Evolutionary conservation across 2,329 filamentous ascomycete genomes (phyloP), one percentile per base, ranked within the genome.

Genomic region (Alternaria incomplexa): DNA sequence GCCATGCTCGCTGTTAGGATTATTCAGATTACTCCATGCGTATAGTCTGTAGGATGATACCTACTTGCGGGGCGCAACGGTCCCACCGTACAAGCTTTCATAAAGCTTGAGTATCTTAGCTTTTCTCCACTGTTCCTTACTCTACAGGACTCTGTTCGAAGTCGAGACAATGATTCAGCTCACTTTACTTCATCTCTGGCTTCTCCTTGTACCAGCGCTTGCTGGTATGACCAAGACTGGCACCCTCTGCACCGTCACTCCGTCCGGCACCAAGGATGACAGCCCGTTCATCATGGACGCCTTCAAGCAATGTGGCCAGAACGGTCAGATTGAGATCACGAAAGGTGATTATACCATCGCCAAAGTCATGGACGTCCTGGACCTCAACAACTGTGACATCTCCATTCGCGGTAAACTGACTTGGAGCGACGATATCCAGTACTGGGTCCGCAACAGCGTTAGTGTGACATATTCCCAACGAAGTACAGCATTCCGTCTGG

Each of bases 241-340:
- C 52, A 62, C 57, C 2, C 62, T 70, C 13, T 75, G 72, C 52
- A 75, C 67, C 28, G 71, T 75, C 3, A 72, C 70, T 1, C 72
- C 70, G 0, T 66, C 63, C 9, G 67, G 69, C 28, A 61, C 61
- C 43, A 72, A 66, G 58, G 73, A 75, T 57, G 71, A 73, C 47
- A 68, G 63, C 13, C 56, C 58, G 11, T 64, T n/a, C 46, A 71
- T 75, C 50, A 71, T 73, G 67, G 72, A 72, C 25, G 72, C 72
- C 15, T 73, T 75, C 65, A 73, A 72, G 51, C 70, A 73, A 54
- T 75, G 72, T 50, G 72, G 72, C 3, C 65, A 75, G 43, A 63
- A 75, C 47, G 72, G 72, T 10, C 69, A 70, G 47, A 73, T 75
- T 20, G 66, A 73, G 46, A 69, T 75, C 5, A 64, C 59, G 8